Evolutionary conservation across 768 basidiomycete species (phyloP).

Genomic region (Cystobasidiopsis lactophilus): DNA sequence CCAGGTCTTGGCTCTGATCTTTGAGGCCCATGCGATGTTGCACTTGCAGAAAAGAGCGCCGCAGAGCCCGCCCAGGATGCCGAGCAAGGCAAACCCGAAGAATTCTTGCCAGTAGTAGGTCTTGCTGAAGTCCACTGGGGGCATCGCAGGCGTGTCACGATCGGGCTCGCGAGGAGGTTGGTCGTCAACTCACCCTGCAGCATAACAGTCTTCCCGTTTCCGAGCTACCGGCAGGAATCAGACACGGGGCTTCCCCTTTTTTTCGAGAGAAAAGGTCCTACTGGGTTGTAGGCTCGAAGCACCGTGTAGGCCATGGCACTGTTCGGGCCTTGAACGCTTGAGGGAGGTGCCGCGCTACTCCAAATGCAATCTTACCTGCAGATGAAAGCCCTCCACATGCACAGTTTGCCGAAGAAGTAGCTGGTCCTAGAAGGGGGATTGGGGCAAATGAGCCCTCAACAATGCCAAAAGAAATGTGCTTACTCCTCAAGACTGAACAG

Average conservation of each 20-base stretch:
- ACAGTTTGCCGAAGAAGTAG: conserved; percentile 91
- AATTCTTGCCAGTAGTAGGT: conserved; percentile 73
- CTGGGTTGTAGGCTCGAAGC: too few species aligned
- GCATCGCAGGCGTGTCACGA: too few species aligned
- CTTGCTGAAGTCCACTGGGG: conserved; percentile 71
- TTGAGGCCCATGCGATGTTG: conserved; percentile 43
- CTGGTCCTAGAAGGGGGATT: neutral
- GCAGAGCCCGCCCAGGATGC: conserved; percentile 79
- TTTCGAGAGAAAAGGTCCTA: too few species aligned
- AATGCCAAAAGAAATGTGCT: conserved; percentile 23
- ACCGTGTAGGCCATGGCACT: too few species aligned
- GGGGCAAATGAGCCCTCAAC: neutral
- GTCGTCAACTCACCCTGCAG: too few species aligned
- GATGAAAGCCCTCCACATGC: conserved; percentile 92
- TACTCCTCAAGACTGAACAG: conserved; percentile 87
- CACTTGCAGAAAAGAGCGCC: conserved; percentile 74
- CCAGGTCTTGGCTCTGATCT: conserved; percentile 64
- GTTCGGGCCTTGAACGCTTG: too few species aligned
- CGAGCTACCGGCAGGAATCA: conserved; percentile 36
- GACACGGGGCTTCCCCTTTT: too few species aligned
- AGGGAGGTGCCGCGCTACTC: too few species aligned
- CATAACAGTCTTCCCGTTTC: conserved; percentile 77
- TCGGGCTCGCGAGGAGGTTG: too few species aligned
- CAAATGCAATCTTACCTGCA: conserved; percentile 44
- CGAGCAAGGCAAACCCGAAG: conserved; percentile 59